Evolutionary conservation across 768 basidiomycete genomes (phyloP).

Genomic region (Pleurotus giganteus): DNA sequence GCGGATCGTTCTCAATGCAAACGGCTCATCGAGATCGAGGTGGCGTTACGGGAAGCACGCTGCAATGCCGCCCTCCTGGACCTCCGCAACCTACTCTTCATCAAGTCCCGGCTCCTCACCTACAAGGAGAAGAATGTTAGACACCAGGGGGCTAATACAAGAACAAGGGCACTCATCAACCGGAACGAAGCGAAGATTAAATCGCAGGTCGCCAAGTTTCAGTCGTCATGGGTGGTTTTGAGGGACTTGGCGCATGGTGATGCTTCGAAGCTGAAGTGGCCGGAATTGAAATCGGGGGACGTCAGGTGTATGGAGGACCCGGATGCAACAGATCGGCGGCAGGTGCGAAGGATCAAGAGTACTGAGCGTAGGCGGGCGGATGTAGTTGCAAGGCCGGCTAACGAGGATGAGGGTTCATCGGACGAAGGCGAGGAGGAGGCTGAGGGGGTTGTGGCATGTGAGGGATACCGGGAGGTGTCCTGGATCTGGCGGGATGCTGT

Average conservation of each 20-base stretch:
- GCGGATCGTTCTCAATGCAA: neutral
- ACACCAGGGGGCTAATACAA: conserved; percentile 4
- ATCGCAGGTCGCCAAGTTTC: neutral
- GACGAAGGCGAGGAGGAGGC: neutral
- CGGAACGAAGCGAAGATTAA: conserved; percentile 8
- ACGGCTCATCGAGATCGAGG: neutral
- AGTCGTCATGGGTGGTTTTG: neutral
- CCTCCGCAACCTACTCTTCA: neutral
- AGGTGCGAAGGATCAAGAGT: neutral
- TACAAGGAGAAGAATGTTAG: neutral
- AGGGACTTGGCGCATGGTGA: neutral
- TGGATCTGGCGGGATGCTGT: conserved; percentile 3
- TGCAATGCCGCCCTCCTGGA: neutral
- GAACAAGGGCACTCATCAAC: conserved; percentile 1
- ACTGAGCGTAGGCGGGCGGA: neutral
- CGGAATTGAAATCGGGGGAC: neutral
- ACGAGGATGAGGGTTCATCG: neutral
- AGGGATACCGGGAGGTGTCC: neutral
- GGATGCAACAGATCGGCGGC: neutral
- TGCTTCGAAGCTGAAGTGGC: neutral
- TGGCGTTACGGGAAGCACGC: neutral
- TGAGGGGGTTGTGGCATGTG: neutral
- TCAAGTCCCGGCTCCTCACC: neutral
- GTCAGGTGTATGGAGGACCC: conserved; percentile 3
- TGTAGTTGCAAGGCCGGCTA: neutral